Evolutionary conservation across 306 rosid genomes (phyloP), one percentile per base, ranked within the genome.

Genomic region (Cucurbita maxima): DNA sequence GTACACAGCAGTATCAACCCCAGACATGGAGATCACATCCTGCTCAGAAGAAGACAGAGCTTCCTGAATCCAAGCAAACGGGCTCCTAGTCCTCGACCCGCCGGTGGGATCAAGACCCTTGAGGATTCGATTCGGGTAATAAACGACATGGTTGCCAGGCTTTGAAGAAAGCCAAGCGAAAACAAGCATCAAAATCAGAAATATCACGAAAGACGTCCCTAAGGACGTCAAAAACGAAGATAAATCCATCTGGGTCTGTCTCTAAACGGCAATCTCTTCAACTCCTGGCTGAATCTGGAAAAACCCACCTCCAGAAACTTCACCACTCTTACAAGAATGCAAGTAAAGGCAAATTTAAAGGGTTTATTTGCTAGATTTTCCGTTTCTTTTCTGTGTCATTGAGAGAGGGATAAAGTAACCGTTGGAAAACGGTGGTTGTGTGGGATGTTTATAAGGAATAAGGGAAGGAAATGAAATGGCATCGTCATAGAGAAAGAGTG

Each of bases 1-100:
- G 91, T 91, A 88, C 0, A 91, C 99, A 22, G 99, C 99, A 71
- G 97, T 83, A 75, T 95, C 99, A 1, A 89, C 85, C 64, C 99
- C 99, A n/a, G 97, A 91, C 55, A 84, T 12, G 72, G 83, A 43
- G 58, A 95, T 85, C 34, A 95, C 76, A 6, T 95, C 93, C 64
- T 61, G 54, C 79, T 95, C 99, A 6, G 96, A 75, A 52, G 99
- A 85, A 41, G 84, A 76, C 19, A 82, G 0, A 19, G 96, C 97
- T 67, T 89, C 97, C 16, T 22, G 76, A 76, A 90, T 87, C 99
- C 99, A 94, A 4, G 92, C 64, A 74, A 90, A 87, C 34, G 97
- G 98, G 83, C 82, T 88, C 16, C 92, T 80, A 47, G 82, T 75
- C 80, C 72, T 81, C 11, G 66, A 64, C 2, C 90, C 88, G 61